These are phyloP conservation scores for Aristolochia fimbriata DNA, from an alignment of 164 flowering plant species.

Conservation along the genomic window DNA sequence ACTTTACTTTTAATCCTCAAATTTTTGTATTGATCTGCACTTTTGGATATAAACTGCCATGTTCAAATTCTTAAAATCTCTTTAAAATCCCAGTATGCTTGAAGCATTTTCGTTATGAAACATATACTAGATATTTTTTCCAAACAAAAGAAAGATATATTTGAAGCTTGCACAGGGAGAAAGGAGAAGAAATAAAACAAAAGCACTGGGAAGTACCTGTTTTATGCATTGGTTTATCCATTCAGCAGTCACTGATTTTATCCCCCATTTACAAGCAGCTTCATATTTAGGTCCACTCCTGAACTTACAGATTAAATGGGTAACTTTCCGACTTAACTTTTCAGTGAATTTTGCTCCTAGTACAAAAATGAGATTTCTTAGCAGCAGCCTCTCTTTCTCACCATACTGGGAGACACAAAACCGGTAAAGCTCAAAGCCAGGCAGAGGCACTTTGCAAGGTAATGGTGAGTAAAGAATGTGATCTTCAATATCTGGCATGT, in stretches of 20 bases:
- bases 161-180: neutral
- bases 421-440: conserved; percentile 58
- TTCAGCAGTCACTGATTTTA: conserved; percentile 58
- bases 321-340: conserved; percentile 60
- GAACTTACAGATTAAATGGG: conserved; percentile 84
- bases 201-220: conserved; percentile 37
- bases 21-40: no score
- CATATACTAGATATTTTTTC: neutral
- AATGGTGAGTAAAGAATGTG: conserved; percentile 91
- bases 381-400: conserved; percentile 61
- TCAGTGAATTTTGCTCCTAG: conserved; percentile 80
- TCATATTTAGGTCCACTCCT: conserved; percentile 73
- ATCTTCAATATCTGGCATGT: conserved; percentile 66
- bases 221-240: conserved; percentile 82
- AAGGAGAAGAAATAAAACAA: neutral
- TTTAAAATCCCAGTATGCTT: conserved; percentile 4
- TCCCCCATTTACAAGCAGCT: conserved; percentile 82
- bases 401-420: conserved; percentile 89
- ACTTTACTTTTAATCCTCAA: no score
- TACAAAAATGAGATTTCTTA: conserved; percentile 72
- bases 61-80: no score
- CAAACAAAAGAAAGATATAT: neutral
- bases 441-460: conserved; percentile 71
- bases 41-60: no score
- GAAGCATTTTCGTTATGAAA: neutral